A percentile compares a stretch with the other conserved stretches of the same genome.
Evolutionary conservation across 2,329 filamentous ascomycete genomes (phyloP).

Genomic region (Sordariomycetes sp.): DNA sequence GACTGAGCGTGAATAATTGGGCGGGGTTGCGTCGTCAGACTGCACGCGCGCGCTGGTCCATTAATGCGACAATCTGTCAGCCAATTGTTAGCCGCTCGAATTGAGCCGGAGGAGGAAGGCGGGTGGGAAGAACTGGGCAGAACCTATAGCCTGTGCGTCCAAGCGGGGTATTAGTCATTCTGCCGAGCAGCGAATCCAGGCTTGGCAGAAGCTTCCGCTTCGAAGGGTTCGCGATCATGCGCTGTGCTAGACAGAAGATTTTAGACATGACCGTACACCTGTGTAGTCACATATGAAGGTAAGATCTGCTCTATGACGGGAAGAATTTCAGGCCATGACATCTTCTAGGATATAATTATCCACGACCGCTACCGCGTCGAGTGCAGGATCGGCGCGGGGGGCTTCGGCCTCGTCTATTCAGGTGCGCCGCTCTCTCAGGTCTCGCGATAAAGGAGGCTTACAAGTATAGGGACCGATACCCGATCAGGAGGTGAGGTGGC

Average conservation of each 20-base stretch:
- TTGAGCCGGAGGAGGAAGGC: neutral
- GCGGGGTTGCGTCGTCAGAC: neutral
- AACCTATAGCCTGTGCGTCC: neutral
- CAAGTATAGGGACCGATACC: neutral
- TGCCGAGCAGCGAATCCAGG: neutral
- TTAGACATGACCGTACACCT: neutral
- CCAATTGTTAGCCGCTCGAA: neutral
- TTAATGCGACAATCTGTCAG: neutral
- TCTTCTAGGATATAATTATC: conserved; percentile 10
- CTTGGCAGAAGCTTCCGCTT: neutral
- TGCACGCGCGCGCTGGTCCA: neutral
- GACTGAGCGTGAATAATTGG: neutral
- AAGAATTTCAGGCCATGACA: too few relatives aligned
- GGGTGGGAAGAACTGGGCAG: neutral
- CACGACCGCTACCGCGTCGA: conserved; percentile 11
- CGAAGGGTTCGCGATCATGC: neutral
- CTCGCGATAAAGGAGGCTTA: neutral
- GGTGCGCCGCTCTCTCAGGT: conserved; percentile 6
- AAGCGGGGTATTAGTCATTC: neutral
- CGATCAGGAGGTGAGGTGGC: neutral
- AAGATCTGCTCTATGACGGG: neutral
- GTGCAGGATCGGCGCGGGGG: conserved; percentile 11
- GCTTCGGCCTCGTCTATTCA: conserved; percentile 11
- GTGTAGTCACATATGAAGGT: neutral
- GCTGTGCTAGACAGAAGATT: neutral